A percentile compares a stretch with the other conserved stretches of the same genome.
Conservation (phyloP, 2,329 filamentous ascomycete genomes). For the Fusarium liriodendri region DNA sequence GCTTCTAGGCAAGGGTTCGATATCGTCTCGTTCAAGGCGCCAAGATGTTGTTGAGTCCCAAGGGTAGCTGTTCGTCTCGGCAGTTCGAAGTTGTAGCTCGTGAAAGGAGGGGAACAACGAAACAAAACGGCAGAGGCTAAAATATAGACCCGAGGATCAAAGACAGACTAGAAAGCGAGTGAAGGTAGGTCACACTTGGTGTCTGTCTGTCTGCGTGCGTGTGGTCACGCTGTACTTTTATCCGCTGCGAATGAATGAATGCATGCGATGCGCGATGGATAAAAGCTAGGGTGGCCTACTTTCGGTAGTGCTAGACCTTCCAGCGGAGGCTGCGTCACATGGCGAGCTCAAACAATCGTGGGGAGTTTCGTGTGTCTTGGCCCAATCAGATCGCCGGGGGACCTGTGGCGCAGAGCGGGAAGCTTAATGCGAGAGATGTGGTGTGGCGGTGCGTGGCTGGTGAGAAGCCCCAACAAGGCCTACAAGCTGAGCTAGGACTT, state of each 20-base stretch:
- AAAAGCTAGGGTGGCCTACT: slow-evolving; percentile 10
- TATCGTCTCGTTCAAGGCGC: background rate
- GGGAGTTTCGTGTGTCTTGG: background rate
- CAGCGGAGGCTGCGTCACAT: slow-evolving; percentile 31
- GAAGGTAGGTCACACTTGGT: background rate
- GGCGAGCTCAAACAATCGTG: slow-evolving; percentile 9
- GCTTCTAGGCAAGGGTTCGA: background rate
- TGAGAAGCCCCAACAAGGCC: background rate
- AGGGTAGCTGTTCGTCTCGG: background rate
- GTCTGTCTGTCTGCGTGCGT: background rate
- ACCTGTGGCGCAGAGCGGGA: slow-evolving; percentile 19
- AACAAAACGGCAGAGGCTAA: background rate
- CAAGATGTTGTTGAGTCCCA: slow-evolving; percentile 7
- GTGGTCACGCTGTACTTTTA: slow-evolving; percentile 29
- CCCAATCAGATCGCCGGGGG: slow-evolving; percentile 19
- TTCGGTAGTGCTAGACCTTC: no score
- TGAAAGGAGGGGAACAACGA: background rate
- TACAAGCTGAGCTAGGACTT: slow-evolving; percentile 5
- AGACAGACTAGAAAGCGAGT: background rate
- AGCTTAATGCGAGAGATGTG: background rate
- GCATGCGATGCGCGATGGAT: background rate
- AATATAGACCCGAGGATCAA: background rate
- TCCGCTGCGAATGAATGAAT: background rate
- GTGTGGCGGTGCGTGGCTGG: slow-evolving; percentile 17
- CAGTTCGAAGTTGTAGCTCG: background rate